Evolutionary conservation across 495 filamentous ascomycete species (phyloP).

Genomic region (Aspergillus cristatus): DNA sequence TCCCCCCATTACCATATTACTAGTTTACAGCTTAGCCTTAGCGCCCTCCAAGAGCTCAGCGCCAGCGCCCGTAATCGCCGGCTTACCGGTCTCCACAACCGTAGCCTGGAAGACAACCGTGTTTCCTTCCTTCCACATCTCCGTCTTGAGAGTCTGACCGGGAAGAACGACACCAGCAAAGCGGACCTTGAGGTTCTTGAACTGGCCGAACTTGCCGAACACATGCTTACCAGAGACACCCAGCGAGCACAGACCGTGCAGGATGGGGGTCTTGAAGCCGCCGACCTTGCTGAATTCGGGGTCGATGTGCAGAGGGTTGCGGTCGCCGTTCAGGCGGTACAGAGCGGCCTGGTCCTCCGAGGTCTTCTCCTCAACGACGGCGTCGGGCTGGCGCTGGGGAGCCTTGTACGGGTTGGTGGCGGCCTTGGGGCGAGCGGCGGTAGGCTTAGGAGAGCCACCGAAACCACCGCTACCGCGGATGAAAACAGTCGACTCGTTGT

Average conservation of each 20-base stretch:
- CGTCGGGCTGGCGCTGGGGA: constrained; percentile 69
- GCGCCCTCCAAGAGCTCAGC: constrained; percentile 63
- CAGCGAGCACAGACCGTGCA: constrained; percentile 94
- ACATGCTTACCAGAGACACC: constrained; percentile 88
- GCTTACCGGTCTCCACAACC: constrained; percentile 94
- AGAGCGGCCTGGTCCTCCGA: constrained; percentile 88
- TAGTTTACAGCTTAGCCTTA: constrained; percentile 52
- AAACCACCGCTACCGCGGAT: constrained; percentile 90
- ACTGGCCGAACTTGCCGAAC: constrained; percentile 70
- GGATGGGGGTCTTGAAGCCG: constrained; percentile 89
- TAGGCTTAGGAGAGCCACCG: constrained; percentile 71
- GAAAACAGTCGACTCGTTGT: constrained; percentile 90
- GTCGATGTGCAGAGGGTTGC: constrained; percentile 92
- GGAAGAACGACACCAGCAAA: constrained; percentile 91
- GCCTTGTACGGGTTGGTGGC: constrained; percentile 70
- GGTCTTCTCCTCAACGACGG: constrained; percentile 79
- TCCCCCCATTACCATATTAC: no score
- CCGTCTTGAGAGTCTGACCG: constrained; percentile 87
- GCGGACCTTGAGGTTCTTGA: constrained; percentile 91
- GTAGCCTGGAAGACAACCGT: constrained; percentile 86
- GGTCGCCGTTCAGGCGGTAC: constrained; percentile 90
- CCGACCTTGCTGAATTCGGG: constrained; percentile 90
- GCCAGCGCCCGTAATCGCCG: constrained; percentile 79
- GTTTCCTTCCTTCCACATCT: constrained; percentile 97
- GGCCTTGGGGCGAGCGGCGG: constrained; percentile 57